Conservation (phyloP, 768 basidiomycete species). For the Pleurotus pulmonarius region DNA sequence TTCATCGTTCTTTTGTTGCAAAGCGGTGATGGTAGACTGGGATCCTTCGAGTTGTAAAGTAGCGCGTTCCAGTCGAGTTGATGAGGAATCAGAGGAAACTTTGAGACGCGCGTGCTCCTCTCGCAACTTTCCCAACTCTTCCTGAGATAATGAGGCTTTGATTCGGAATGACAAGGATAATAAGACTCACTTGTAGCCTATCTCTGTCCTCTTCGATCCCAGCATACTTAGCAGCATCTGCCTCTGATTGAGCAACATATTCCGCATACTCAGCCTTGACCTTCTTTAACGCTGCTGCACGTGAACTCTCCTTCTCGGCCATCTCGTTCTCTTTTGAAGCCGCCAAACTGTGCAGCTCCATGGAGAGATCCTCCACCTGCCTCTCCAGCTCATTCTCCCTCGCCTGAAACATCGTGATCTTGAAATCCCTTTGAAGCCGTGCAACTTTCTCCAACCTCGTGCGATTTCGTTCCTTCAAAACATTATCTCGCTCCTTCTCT, state of each 20-base stretch:
- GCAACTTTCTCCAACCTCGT: constrained; percentile 55
- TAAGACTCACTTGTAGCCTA: constrained; percentile 37
- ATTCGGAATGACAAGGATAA: constrained; percentile 5
- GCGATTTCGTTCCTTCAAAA: constrained; percentile 53
- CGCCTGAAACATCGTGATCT: constrained; percentile 64
- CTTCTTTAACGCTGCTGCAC: constrained; percentile 19
- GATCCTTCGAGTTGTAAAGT: constrained; percentile 57
- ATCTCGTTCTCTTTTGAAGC: constrained; percentile 7
- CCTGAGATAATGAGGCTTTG: constrained; percentile 20
- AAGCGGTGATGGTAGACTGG: constrained; percentile 45
- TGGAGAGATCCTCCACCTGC: constrained; percentile 49
- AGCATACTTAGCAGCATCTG: constrained; percentile 34
- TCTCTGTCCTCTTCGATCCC: constrained; percentile 39
- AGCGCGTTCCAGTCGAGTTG: constrained; percentile 54
- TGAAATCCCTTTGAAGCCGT: constrained; percentile 59
- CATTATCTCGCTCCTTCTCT: constrained; percentile 47
- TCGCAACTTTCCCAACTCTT: constrained; percentile 35
- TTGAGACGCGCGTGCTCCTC: constrained; percentile 48
- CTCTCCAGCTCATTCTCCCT: constrained; percentile 58
- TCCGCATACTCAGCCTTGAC: constrained; percentile 26
- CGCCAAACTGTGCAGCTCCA: constrained; percentile 30
- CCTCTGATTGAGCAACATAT: constrained; percentile 33
- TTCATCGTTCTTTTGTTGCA: constrained; percentile 56
- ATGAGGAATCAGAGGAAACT: constrained; percentile 38
- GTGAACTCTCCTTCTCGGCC: constrained; percentile 5